Conservation (phyloP, 768 basidiomycete species). For the Rubroboletus satanas region DNA sequence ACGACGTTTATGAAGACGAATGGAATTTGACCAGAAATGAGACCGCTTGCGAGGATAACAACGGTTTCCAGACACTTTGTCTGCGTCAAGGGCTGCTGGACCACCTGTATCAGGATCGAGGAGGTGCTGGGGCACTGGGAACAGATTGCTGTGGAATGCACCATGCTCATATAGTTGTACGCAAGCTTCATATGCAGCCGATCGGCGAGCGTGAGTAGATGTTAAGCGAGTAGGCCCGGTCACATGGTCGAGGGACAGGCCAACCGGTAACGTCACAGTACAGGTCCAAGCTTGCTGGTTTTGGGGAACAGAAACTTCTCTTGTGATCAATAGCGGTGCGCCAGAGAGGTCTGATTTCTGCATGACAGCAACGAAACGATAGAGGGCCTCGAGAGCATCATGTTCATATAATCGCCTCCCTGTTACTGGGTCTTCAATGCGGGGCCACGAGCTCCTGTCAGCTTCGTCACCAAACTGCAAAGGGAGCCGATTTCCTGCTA, state of each 20-base stretch:
- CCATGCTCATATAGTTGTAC: constrained; percentile 46
- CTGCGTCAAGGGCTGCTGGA: constrained; percentile 15
- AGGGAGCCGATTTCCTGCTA: constrained; percentile 39
- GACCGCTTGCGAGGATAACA: constrained; percentile 57
- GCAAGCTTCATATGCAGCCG: constrained; percentile 58
- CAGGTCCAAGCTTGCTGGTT: constrained; percentile 38
- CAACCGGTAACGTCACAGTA: constrained; percentile 45
- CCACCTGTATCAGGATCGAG: background rate
- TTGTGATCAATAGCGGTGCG: constrained; percentile 21
- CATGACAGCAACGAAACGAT: constrained; percentile 41
- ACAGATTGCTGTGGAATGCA: constrained; percentile 48
- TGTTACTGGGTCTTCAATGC: constrained; percentile 59
- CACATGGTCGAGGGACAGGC: constrained; percentile 39
- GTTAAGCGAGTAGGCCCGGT: constrained; percentile 45
- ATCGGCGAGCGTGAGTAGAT: constrained; percentile 51
- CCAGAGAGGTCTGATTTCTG: constrained; percentile 9
- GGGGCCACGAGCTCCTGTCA: constrained; percentile 29
- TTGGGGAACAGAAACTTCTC: constrained; percentile 22
- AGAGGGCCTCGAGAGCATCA: constrained; percentile 55
- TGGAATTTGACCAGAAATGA: constrained; percentile 61
- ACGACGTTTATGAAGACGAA: constrained; percentile 19
- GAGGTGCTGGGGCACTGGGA: constrained; percentile 22
- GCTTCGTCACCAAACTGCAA: constrained; percentile 45
- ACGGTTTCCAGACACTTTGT: constrained; percentile 41
- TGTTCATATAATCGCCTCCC: constrained; percentile 54